Evolutionary conservation across 306 rosid genomes (phyloP), one percentile per base, ranked within the genome.

Genomic region (Glycine tomentella): DNA sequence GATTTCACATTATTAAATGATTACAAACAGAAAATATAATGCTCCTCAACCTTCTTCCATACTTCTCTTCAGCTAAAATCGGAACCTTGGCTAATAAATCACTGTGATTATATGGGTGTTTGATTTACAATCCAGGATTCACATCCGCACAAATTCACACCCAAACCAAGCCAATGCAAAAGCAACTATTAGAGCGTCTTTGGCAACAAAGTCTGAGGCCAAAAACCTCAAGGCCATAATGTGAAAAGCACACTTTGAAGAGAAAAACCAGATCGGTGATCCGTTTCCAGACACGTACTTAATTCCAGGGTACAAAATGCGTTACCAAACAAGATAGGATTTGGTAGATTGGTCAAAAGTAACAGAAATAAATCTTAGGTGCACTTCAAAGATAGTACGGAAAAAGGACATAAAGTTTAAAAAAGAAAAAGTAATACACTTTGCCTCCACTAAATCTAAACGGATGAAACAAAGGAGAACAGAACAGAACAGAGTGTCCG

Each of bases 11-110:
- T 4, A 33, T 82, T 78, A 17, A 49, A 62, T 7, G 20, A 61
- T 69, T 36, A 25, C 51, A 42, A 62, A 13, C 70, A 40, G n/a
- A 61, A 61, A 53, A 65, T 8, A 45, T 17, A 56, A 49, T 76
- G 68, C 20, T 42, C 70, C 58, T 31, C 15, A 59, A 52, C 66
- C 40, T 55, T 56, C 65, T 70, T 33, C 38, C 9, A 9, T 59
- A 68, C 20, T 69, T 44, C 52, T 74, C 67, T 42, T 6, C 7
- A 31, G 53, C 20, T 69, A 65, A 45, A 57, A 80, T 68, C 46
- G 42, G 40, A 68, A 78, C 13, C 62, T 11, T 52, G 59, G 46
- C 5, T 53, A 40, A 50, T 10, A 72, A 65, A 78, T 78, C 72
- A 38, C 62, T 61, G 2, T 3, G 65, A 12, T 63, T 34, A 63